These are phyloP conservation scores for Phaffomyces opuntiae DNA, from an alignment of 805 yeast genomes.

Conservation along the genomic window DNA sequence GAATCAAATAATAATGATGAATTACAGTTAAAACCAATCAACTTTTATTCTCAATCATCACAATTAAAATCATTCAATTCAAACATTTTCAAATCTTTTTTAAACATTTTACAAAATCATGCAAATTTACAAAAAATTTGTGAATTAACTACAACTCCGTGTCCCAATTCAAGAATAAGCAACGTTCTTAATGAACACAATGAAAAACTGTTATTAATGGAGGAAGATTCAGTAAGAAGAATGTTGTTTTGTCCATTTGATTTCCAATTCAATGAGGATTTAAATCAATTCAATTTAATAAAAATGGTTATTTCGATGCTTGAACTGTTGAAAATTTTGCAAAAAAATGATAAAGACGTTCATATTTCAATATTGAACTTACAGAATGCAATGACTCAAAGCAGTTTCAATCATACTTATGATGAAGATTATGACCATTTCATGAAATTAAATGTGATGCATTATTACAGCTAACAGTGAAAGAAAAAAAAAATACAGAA, in stretches of 20 bases:
- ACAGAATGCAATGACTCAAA: conserved; percentile 15
- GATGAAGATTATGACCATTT: conserved; percentile 4
- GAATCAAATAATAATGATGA: not conserved
- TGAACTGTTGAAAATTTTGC: not conserved
- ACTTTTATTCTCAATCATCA: conserved; percentile 3
- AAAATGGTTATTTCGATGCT: conserved; percentile 3
- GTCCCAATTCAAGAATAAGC: not conserved
- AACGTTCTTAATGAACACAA: not conserved
- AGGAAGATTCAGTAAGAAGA: conserved; percentile 3
- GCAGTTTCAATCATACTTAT: conserved; percentile 6
- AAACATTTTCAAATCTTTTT: conserved; percentile 2
- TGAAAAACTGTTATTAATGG: not conserved
- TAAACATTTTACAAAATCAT: not conserved
- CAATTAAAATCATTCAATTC: not conserved
- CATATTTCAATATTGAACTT: conserved; percentile 10
- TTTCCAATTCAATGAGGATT: not conserved
- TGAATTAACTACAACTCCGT: not conserved
- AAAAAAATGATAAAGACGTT: not conserved
- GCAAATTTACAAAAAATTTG: not conserved
- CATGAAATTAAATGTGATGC: conserved; percentile 14
- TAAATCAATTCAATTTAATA: conserved; percentile 3
- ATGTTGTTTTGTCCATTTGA: conserved; percentile 14
- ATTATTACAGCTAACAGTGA: conserved; percentile 3
- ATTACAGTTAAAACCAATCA: conserved; percentile 1
- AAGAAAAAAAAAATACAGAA: not conserved